These are phyloP conservation scores for Penicillium expansum DNA, from an alignment of 2,329 filamentous ascomycete species.

Conservation along the genomic window DNA sequence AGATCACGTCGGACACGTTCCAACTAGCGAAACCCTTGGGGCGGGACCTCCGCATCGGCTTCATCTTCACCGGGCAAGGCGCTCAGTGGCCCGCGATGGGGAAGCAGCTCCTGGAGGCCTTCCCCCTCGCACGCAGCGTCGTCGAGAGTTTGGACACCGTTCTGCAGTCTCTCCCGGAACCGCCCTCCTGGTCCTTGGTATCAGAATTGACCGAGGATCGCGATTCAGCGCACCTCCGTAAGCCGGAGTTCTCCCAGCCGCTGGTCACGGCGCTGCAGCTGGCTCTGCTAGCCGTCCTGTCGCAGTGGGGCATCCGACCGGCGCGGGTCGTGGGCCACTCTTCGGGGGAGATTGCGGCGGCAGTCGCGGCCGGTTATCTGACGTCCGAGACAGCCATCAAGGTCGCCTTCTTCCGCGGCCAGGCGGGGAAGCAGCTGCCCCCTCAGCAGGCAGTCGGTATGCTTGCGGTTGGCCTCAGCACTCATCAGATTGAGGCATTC, in stretches of 20 bases:
- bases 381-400: background rate
- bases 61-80: conserved; percentile 10
- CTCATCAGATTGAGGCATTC: background rate
- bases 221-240: background rate
- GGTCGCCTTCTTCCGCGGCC: background rate
- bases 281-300: conserved; percentile 4
- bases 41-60: background rate
- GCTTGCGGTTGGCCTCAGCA: conserved; percentile 3
- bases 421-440: background rate
- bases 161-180: no score
- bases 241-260: conserved; percentile 14
- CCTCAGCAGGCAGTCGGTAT: background rate
- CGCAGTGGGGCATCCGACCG: conserved; percentile 1
- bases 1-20: background rate
- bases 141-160: no score
- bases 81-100: conserved; percentile 9
- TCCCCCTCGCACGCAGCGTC: no score
- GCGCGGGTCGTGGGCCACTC: conserved; percentile 3
- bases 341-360: conserved; percentile 7
- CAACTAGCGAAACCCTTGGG: background rate
- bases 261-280: conserved; percentile 14
- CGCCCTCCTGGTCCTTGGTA: no score
- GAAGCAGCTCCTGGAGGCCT: no score
- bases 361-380: conserved; percentile 3
- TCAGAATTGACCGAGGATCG: background rate